These are phyloP conservation scores for Malassezia furfur DNA, from an alignment of 1,284 basidiomycete genomes.

Conservation along the genomic window DNA sequence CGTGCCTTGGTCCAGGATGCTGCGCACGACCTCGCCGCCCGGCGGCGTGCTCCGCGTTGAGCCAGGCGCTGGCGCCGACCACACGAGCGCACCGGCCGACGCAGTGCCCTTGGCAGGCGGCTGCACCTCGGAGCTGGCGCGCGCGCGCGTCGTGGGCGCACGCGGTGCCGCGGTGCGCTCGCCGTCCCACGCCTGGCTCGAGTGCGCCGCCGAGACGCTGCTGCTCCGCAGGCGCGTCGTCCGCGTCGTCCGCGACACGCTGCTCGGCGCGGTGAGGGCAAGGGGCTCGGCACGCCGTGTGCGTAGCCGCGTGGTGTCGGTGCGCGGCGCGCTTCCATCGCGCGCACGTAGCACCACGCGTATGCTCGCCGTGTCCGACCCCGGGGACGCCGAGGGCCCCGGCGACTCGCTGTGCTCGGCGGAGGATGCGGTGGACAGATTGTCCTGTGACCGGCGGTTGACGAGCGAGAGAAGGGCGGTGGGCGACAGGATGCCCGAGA, in stretches of 20 bases:
- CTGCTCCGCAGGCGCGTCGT: conserved; percentile 10
- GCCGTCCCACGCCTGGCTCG: not conserved
- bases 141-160: conserved; percentile 1
- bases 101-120: not conserved
- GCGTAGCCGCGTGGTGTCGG: too few relatives aligned
- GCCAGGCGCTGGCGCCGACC: too few relatives aligned
- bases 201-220: conserved; percentile 2
- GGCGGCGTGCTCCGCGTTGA: not conserved
- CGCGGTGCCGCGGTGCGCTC: not conserved
- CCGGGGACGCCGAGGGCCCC: not conserved
- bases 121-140: conserved; percentile 13
- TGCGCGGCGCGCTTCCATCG: too few relatives aligned
- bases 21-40: not conserved
- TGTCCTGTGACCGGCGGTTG: conserved; percentile 2
- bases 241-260: not conserved
- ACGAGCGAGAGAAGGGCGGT: not conserved
- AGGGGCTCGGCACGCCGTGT: too few relatives aligned
- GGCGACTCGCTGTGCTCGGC: not conserved
- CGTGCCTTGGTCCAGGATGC: not conserved
- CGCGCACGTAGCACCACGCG: too few relatives aligned
- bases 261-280: too few relatives aligned
- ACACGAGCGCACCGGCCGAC: too few relatives aligned
- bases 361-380: not conserved
- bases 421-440: not conserved
- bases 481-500: not conserved